Base-by-base conservation (phyloP, 2,329 filamentous ascomycete genomes). In the Fusarium sp. region DNA sequence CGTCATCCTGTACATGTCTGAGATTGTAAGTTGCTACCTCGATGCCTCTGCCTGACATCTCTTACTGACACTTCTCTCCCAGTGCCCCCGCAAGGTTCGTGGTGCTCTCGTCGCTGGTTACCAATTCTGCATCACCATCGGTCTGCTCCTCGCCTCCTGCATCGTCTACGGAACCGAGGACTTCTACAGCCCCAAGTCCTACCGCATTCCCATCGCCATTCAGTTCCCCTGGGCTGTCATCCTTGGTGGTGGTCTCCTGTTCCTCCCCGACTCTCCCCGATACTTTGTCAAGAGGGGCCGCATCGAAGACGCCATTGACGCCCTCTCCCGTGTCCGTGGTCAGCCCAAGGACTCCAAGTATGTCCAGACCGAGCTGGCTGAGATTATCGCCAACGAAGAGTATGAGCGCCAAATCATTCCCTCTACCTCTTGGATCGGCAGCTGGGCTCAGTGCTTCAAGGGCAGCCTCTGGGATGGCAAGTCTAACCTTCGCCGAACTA, bases 381-480 rank as follows among this genome's bases (percentile, higher is more conserved):
- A 75, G 73, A 75, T 98, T 75, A 88, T 97, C 69, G 95, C 94
- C 86, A 97, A 97, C 88, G 90, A 96, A 84, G 93, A 94, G 84
- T 95, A 96, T 82, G 95, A 97, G 87, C 87, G 73, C 73, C 52
- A 45, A 8, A 71, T 75, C 63, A 75, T 75, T 2, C 73, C 73
- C 27, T 13, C 25, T 30, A 61, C 68, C 34, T 13, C 65, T 39
- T 75, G 59, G 59, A 62, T 74, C 56, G 72, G 73, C 20, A 68
- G 63, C 68, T 75, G 72, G 73, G 73, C 70, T 67, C 67, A 75
- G 66, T 75, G 73, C 73, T 75, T 75, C 73, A 75, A 71, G 73
- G 73, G 73, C 14, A 68, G 64, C 64, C 92, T 75, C 45, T 75
- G 66, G 66, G 66, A 67, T 14, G 72, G 63, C 70, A 75, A 75